Base-by-base conservation (phyloP, 108 stramenopile species). In the Stephanodiscus triporus region DNA sequence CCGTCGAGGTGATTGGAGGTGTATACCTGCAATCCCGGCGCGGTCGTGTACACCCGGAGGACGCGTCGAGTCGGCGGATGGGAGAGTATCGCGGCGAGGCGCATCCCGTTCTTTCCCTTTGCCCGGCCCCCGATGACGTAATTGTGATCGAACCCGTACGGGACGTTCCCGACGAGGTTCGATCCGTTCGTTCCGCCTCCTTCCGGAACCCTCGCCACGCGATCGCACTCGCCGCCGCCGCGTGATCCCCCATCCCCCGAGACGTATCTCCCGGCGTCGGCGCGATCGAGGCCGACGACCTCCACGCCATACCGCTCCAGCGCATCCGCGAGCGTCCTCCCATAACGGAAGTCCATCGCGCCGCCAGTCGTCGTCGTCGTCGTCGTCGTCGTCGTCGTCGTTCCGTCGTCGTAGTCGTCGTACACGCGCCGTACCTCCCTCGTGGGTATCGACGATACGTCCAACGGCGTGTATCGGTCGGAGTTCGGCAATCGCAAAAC, bases 21-120 rank as follows among this genome's bases (percentile, higher is more conserved):
- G 73, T 97, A 97, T 9, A 94, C 47, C 64, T 97, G 96, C 6
- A 97, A 84, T 23, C 96, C 96, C 26, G 96, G 96, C 23, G 92
- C 85, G 49, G 78, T 81, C 24, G 96, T 84, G 9, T 22, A 74
- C 10, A 95, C 79, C 4, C 78, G 71, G 37, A 95, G 62, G 10
- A 60, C 37, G n/a, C 87, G 74, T 7, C 78, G 61, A 13, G 85
- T 74, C 13, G 63, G 75, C 27, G 59, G 60, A 70, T 84, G 78
- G 17, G 71, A 60, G 10, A 82, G 68, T 37, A 71, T 47, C 56
- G 66, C 74, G 34, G 56, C 85, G 36, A 68, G n/a, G 17, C 20
- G 69, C 29, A 76, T 19, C 51, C 53, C 59, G 61, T 75, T 70
- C 64, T 19, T 79, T 24, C 0, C 51, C 8, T 1, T 9, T 1